phyloP scores from a whole-genome alignment of 768 basidiomycete species.

The Hypsizygus marmoreus region DNA sequence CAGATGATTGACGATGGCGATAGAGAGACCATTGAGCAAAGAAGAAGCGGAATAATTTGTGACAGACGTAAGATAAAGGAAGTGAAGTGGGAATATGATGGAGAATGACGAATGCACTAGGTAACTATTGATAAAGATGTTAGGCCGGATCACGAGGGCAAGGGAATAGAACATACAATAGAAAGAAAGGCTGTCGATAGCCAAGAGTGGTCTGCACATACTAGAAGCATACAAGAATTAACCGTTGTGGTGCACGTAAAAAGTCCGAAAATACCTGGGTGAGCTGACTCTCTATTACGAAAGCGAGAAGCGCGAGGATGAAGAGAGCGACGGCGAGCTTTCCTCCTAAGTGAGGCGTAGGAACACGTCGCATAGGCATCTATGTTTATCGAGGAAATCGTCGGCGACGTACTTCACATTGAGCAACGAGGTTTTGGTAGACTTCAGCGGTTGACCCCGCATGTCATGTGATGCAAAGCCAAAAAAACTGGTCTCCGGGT shows the following conservation, averaged over 20 bases:
- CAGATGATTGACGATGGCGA: conserved; percentile 51
- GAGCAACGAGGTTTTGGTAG: no score
- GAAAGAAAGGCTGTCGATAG: conserved; percentile 87
- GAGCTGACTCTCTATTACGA: conserved; percentile 76
- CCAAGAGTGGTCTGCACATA: conserved; percentile 76
- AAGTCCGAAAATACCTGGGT: conserved; percentile 58
- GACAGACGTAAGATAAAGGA: conserved; percentile 60
- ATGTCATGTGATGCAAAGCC: neutral
- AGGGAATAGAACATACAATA: conserved; percentile 60
- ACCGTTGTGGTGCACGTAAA: neutral
- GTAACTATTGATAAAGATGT: conserved; percentile 51
- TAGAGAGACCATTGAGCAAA: conserved; percentile 52
- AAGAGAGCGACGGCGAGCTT: conserved; percentile 57
- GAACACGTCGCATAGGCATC: conserved; percentile 29
- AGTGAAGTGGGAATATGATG: conserved; percentile 81
- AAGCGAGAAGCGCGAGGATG: conserved; percentile 60
- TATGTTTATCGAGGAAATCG: no score
- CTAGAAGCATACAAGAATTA: conserved; percentile 35
- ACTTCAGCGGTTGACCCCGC: conserved; percentile 1
- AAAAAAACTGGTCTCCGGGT: conserved; percentile 7
- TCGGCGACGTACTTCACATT: no score
- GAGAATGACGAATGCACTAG: conserved; percentile 82
- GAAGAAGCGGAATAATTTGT: conserved; percentile 48
- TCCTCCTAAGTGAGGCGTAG: conserved; percentile 45
- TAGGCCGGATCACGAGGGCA: no score